phyloP scores from a whole-genome alignment of 441 rosid species.

The Omphalea diandra region DNA sequence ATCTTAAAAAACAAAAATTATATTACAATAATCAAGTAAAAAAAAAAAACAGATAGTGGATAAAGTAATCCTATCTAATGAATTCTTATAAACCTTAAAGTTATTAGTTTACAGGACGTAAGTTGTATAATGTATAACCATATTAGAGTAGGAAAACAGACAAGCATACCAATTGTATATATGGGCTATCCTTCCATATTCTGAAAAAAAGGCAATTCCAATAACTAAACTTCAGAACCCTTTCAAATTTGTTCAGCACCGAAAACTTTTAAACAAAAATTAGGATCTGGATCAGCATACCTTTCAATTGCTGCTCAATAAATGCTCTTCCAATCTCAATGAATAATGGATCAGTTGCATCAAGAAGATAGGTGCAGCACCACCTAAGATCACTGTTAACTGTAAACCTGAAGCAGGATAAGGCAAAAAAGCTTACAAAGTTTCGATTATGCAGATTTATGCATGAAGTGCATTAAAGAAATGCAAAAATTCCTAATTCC shows the following conservation, averaged over 20 bases:
- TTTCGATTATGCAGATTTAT: slow-evolving; percentile 2
- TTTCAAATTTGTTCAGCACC: slow-evolving; percentile 18
- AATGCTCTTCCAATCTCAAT: slow-evolving; percentile 69
- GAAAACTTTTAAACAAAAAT: slow-evolving; percentile 8
- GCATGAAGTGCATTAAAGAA: not conserved
- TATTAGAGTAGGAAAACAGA: slow-evolving; percentile 9
- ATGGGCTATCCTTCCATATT: slow-evolving; percentile 65
- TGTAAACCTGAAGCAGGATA: slow-evolving; percentile 51
- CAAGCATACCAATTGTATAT: slow-evolving; percentile 65
- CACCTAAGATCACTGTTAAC: slow-evolving; percentile 55
- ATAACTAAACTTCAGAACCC: slow-evolving; percentile 8
- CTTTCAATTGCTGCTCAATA: slow-evolving; percentile 56
- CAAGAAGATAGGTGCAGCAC: slow-evolving; percentile 82
- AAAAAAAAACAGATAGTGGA: not conserved
- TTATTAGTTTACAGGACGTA: not conserved
- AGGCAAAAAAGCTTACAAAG: slow-evolving; percentile 10
- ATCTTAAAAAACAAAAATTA: not conserved
- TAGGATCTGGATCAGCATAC: slow-evolving; percentile 28
- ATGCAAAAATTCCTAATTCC: slow-evolving; percentile 5
- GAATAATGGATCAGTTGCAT: slow-evolving; percentile 74
- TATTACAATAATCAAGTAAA: slow-evolving; percentile 11
- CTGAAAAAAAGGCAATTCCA: slow-evolving; percentile 38
- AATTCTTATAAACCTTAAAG: slow-evolving; percentile 6
- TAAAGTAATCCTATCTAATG: not conserved
- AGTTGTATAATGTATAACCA: not conserved